These are phyloP conservation scores for Vinca minor DNA, from an alignment of 257 asterid species.

Conservation along the genomic window DNA sequence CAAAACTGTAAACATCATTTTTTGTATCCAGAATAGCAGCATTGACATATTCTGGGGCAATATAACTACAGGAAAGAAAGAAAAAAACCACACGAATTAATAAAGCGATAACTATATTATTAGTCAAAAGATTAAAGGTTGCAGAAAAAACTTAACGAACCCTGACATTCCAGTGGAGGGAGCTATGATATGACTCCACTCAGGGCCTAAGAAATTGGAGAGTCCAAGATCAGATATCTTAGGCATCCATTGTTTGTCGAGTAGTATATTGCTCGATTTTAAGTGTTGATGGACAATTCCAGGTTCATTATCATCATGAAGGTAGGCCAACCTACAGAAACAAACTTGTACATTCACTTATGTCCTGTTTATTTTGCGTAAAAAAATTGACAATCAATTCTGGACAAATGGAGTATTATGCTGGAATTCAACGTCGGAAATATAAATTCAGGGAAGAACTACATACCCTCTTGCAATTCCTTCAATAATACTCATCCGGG, in stretches of 20 bases:
- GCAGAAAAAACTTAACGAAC: slow-evolving; percentile 10
- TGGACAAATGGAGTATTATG: not conserved
- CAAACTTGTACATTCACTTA: too few relatives aligned
- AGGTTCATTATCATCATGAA: slow-evolving; percentile 49
- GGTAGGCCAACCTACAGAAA: slow-evolving; percentile 29
- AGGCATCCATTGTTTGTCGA: slow-evolving; percentile 58
- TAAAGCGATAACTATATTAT: too few relatives aligned
- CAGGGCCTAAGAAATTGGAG: slow-evolving; percentile 27
- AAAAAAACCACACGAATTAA: not conserved
- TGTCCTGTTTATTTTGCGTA: too few relatives aligned
- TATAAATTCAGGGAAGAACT: not conserved
- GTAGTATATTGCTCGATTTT: slow-evolving; percentile 43
- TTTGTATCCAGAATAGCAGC: slow-evolving; percentile 19
- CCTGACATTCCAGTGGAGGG: slow-evolving; percentile 36
- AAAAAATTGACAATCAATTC: too few relatives aligned
- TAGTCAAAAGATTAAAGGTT: not conserved
- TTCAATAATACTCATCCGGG: slow-evolving; percentile 39
- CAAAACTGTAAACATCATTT: slow-evolving; percentile 53
- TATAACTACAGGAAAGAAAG: slow-evolving; percentile 21
- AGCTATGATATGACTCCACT: slow-evolving; percentile 17
- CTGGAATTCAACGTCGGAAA: not conserved
- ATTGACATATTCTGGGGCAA: slow-evolving; percentile 32
- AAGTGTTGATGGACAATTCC: slow-evolving; percentile 32
- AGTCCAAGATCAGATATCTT: slow-evolving; percentile 44
- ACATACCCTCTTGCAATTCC: slow-evolving; percentile 67